phyloP scores from a whole-genome alignment of 495 filamentous ascomycete genomes.

The Aspergillus nanangensis region DNA sequence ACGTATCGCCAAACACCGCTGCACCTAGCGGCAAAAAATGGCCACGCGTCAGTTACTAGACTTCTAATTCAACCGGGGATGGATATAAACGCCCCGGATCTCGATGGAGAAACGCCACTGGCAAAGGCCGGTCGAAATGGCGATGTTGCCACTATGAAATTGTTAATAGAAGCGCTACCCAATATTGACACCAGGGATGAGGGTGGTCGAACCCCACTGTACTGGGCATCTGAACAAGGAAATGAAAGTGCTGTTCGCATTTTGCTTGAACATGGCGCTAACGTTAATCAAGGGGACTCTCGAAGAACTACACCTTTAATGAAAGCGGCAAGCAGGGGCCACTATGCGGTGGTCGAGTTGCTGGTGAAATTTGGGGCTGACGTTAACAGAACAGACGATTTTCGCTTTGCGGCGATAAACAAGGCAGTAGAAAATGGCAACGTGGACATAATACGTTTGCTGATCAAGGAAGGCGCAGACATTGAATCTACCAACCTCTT shows the following conservation, averaged over 20 bases:
- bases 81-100: background rate
- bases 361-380: background rate
- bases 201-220: background rate
- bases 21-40: background rate
- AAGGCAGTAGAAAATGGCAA: background rate
- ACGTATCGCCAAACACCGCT: background rate
- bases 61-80: background rate
- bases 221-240: background rate
- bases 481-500: background rate
- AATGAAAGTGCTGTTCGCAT: background rate
- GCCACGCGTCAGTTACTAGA: background rate
- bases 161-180: background rate
- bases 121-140: background rate
- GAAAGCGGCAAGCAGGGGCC: background rate
- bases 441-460: background rate
- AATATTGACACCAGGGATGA: background rate
- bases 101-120: background rate
- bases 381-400: background rate
- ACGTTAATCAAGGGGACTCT: background rate
- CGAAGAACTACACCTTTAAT: background rate
- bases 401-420: background rate
- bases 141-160: background rate
- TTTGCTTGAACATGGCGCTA: background rate
- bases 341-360: background rate
- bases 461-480: background rate